Evolutionary conservation across 208 protist species (phyloP), one percentile per base, ranked within the genome.

Genomic region (Leishmania gerbilli): DNA sequence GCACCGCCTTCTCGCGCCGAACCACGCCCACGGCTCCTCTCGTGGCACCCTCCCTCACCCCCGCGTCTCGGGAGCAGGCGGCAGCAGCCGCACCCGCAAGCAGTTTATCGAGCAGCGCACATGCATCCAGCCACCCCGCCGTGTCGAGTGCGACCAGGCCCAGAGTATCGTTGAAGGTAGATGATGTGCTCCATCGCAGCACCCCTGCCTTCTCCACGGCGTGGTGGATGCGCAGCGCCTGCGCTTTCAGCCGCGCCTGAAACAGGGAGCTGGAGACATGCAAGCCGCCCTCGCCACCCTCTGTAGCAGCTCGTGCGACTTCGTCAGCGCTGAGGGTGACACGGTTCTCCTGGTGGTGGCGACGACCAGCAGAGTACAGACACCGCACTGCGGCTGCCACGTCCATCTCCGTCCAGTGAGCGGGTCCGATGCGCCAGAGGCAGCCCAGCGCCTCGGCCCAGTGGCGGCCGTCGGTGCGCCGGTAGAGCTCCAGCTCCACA

Each of bases 331-430:
- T 45, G 4, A 49, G 27, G 21, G 71, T 45, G n/a, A 9, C 49
- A 42, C 47, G 42, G 9, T 27, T 58, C n/a, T 76, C 47, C 27
- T 64, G 74, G 24, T 51, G 31, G 53, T 42, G n/a, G 21, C 72
- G 60, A 8, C 77, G 77, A 6, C 78, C 84, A 21, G 89, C 87
- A 40, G 76, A 79, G 76, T 93, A 94, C n/a, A 95, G 62, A 49
- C 84, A 80, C 15, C 90, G 88, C 31, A 95, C 67, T 21, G 78
- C 86, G 34, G 83, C 86, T 24, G 84, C 68, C 6, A 94, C 84
- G 49, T 96, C 93, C 74, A 92, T 87, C 74, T 95, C 90, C 11
- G 89, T 94, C 91, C 93, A 96, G 51, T 58, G 64, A 24, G 67
- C 8, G 6, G 88, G 64, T 15, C 83, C 79, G 27, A 95, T 79